A percentile compares a stretch with the other conserved stretches of the same genome.
Evolutionary conservation across 2,329 filamentous ascomycete species (phyloP).

Genomic region (Stagonosporopsis cucurbitacearum): DNA sequence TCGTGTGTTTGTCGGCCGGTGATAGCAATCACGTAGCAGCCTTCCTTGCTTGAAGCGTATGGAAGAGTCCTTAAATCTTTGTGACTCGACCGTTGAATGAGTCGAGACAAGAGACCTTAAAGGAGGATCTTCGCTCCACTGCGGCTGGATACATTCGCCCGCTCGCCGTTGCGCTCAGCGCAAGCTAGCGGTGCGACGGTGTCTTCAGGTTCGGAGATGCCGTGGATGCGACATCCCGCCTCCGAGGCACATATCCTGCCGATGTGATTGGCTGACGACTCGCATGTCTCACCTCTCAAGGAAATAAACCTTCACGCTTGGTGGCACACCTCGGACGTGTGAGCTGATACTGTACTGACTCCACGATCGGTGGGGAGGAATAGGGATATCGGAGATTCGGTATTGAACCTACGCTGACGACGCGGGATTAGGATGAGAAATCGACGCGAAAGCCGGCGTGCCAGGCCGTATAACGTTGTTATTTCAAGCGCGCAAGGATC

Average conservation of each 20-base stretch:
- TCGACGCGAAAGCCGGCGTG: not conserved
- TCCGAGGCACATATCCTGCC: conserved; percentile 1
- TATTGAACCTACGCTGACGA: not conserved
- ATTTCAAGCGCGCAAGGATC: not conserved
- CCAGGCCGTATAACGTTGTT: not conserved
- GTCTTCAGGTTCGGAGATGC: conserved; percentile 18
- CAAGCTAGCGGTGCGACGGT: conserved; percentile 4
- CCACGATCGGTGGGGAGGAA: not conserved
- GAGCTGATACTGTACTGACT: not conserved
- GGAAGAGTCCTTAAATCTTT: not conserved
- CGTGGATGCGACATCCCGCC: conserved; percentile 1
- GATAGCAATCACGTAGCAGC: not conserved
- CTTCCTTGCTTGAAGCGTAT: not conserved
- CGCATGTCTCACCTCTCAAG: conserved; percentile 1
- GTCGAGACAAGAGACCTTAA: not conserved
- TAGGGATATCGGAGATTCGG: not conserved
- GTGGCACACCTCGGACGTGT: conserved; percentile 3
- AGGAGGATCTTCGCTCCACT: conserved; percentile 10
- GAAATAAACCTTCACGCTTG: not conserved
- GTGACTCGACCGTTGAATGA: not conserved
- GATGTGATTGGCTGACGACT: conserved; percentile 6
- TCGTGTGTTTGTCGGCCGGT: not conserved
- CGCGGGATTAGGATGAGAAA: not conserved
- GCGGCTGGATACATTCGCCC: conserved; percentile 3
- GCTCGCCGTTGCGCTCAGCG: conserved; percentile 8